Evolutionary conservation across 2,329 filamentous ascomycete genomes (phyloP).

Genomic region (Stylonectria norvegica): DNA sequence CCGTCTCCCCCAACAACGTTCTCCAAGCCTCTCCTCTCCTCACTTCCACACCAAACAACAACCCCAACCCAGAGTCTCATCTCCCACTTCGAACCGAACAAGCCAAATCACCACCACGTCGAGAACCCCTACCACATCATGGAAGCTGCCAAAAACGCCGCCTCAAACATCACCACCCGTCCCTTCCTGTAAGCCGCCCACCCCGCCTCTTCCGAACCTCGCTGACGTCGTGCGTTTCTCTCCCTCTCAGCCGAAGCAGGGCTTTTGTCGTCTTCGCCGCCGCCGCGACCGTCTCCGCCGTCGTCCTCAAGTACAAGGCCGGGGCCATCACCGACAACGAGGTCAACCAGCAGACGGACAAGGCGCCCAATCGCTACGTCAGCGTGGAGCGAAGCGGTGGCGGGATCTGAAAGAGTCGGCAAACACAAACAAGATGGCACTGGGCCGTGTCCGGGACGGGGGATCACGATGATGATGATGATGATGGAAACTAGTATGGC

Average conservation of each 20-base stretch:
- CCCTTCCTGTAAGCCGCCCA: slow-evolving; percentile 19
- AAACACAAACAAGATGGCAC: too few relatives aligned
- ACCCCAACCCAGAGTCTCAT: too few relatives aligned
- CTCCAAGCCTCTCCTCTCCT: too few relatives aligned
- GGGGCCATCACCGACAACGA: slow-evolving; percentile 41
- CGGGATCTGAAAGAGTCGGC: slow-evolving; percentile 36
- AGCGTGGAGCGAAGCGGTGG: slow-evolving; percentile 52
- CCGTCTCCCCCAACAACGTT: too few relatives aligned
- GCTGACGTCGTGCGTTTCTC: slow-evolving; percentile 1
- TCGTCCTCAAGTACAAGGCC: slow-evolving; percentile 35
- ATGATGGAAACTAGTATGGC: too few relatives aligned
- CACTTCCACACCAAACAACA: too few relatives aligned
- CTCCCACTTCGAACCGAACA: too few relatives aligned
- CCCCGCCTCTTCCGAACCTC: background rate
- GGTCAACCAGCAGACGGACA: slow-evolving; percentile 36
- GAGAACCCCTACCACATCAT: too few relatives aligned
- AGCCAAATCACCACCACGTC: too few relatives aligned
- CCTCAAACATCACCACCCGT: slow-evolving; percentile 15
- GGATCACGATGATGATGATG: too few relatives aligned
- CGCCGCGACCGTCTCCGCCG: slow-evolving; percentile 27
- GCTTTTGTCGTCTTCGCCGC: slow-evolving; percentile 35
- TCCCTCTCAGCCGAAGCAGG: slow-evolving; percentile 35
- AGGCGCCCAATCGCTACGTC: slow-evolving; percentile 43
- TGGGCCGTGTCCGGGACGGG: too few relatives aligned
- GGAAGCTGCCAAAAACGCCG: slow-evolving; percentile 11